A percentile compares a stretch with the other conserved stretches of the same genome.
Conservation (phyloP, 208 protist genomes). For the Angomonas desouzai region DNA sequence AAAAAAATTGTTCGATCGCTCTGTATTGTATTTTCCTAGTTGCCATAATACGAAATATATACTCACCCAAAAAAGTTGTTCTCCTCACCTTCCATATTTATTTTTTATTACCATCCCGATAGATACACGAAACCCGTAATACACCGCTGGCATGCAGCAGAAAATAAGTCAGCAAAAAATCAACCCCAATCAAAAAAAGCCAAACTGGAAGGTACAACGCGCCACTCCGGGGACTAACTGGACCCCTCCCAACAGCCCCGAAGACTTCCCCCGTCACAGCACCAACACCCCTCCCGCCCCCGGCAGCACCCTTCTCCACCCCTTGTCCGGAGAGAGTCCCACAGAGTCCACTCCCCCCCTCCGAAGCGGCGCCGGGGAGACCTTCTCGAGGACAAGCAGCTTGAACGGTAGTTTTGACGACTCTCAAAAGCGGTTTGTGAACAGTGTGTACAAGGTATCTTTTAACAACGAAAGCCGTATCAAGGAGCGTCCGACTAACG, state of each 20-base stretch:
- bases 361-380: not conserved
- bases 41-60: not conserved
- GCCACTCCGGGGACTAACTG: not conserved
- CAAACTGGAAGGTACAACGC: not conserved
- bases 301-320: not conserved
- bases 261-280: not conserved
- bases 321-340: not conserved
- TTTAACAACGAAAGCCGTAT: constrained; percentile 61
- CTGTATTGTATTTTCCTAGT: not conserved
- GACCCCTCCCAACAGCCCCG: not conserved
- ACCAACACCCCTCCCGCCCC: not conserved
- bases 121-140: not conserved
- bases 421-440: constrained; percentile 34
- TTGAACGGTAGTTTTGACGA: constrained; percentile 25
- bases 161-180: not conserved
- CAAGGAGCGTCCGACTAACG: constrained; percentile 37
- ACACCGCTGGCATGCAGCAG: not conserved
- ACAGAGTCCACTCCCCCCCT: not conserved
- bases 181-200: not conserved
- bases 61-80: not conserved
- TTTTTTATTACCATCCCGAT: not conserved
- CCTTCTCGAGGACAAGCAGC: constrained; percentile 17
- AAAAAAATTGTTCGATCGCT: not conserved
- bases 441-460: constrained; percentile 43
- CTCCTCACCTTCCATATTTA: not conserved